Base-by-base conservation (phyloP, 306 rosid species). In the Fragaria nilgerrensis region DNA sequence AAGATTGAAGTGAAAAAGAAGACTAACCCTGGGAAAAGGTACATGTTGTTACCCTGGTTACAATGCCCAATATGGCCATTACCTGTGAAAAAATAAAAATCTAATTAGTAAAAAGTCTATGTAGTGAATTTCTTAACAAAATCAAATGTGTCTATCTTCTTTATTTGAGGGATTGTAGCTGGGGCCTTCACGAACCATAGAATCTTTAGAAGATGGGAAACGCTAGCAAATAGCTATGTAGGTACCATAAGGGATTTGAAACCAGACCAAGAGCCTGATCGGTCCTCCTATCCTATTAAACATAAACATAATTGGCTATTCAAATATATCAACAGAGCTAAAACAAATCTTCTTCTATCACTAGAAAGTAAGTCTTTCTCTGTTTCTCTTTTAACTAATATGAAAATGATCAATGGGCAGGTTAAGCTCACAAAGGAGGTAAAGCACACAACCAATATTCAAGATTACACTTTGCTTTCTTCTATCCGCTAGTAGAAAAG, bases 21-120 rank as follows among this genome's bases (percentile, higher is more conserved):
- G 11, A 85, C 97, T 75, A 84, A 92, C 99, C 99, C 99, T 27
- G 99, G 99, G 88, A 96, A 96, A 53, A 96, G 98, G 86, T 96
- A 96, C 99, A 96, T 96, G 87, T 96, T 96, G 88, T 96, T 96
- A 75, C 99, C 99, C 82, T 96, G 99, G 89, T 96, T 96, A 89
- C 96, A 96, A 88, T 92, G 97, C 75, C 99, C 99, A 78, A 88
- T 80, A 23, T 8, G 85, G 78, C 94, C 98, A 82, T 96, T 88
- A 52, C 94, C 99, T 95, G 84, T 78, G 77, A 58, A 84, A 84
- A 75, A 45, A 25, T 25, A 75, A 59, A 59, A 34, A 27, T 7
- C 52, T 53, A 1, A 58, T 74, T 50, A 71, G 58, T 73, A 15
- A 15, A 34, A 61, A 19, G 2, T 52, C 19, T 41, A 20, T 20